Percentiles rank a stretch among this genome's conserved stretches.
These are phyloP conservation scores for Physaria fendleri DNA, from an alignment of 345 rosid species.

Conservation along the genomic window DNA sequence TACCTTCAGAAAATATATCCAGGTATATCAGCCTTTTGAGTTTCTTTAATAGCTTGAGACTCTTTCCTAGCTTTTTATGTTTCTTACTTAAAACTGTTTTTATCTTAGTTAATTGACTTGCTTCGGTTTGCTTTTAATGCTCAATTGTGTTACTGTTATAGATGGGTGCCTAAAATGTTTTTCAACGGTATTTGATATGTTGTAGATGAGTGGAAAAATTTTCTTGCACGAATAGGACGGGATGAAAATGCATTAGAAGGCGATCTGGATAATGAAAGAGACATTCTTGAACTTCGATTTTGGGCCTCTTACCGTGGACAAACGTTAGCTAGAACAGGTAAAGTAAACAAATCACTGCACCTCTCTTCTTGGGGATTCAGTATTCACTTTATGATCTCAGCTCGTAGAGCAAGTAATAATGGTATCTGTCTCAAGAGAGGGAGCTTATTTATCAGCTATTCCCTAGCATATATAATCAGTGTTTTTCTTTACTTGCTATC, in stretches of 20 bases:
- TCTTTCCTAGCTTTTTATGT: slow-evolving; percentile 1
- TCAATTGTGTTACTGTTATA: not conserved
- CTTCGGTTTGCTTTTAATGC: not conserved
- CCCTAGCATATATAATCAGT: slow-evolving; percentile 1
- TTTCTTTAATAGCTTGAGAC: not conserved
- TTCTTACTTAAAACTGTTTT: not conserved
- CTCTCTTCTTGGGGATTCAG: not conserved
- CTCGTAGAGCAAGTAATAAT: not conserved
- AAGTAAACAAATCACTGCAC: not conserved
- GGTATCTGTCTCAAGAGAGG: not conserved
- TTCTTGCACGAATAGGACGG: slow-evolving; percentile 94
- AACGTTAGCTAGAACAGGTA: slow-evolving; percentile 95
- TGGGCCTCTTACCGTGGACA: slow-evolving; percentile 99
- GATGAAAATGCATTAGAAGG: slow-evolving; percentile 81
- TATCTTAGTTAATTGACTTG: not conserved
- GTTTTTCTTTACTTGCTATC: slow-evolving; percentile 7
- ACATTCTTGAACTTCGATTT: slow-evolving; percentile 89
- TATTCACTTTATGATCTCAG: slow-evolving; percentile 2
- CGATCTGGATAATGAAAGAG: slow-evolving; percentile 66
- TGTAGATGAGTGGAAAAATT: slow-evolving; percentile 97
- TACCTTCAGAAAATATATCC: slow-evolving; percentile 99
- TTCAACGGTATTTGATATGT: slow-evolving; percentile 18
- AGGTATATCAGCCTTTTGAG: slow-evolving; percentile 38
- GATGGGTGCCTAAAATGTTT: slow-evolving; percentile 9
- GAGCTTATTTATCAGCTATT: not conserved